A percentile compares a stretch with the other conserved stretches of the same genome.
phyloP scores from a whole-genome alignment of 768 basidiomycete genomes.

The Gloeopeniophorella convolvens region DNA sequence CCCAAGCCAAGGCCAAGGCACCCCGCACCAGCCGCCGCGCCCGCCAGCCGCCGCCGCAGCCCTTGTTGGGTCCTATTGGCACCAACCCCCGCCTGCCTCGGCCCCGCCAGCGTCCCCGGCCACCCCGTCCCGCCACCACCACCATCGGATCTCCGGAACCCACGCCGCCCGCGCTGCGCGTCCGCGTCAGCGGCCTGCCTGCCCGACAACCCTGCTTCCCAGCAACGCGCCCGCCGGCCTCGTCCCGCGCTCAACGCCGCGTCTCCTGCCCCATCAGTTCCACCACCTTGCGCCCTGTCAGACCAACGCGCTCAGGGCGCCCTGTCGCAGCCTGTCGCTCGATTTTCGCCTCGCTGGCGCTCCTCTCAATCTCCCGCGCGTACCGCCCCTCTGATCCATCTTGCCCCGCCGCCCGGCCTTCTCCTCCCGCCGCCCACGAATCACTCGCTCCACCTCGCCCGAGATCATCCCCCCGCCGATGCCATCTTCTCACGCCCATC shows the following conservation, averaged over 20 bases:
- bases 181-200: no score
- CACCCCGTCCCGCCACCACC: constrained; percentile 7
- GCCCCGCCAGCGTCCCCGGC: constrained; percentile 3
- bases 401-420: constrained; percentile 6
- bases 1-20: no score
- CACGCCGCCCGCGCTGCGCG: no score
- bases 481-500: constrained; percentile 16
- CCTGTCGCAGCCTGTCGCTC: constrained; percentile 3
- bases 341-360: constrained; percentile 1
- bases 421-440: constrained; percentile 1
- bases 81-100: constrained; percentile 2
- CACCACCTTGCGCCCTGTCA: constrained; percentile 17
- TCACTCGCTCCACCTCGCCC: constrained; percentile 14
- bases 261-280: constrained; percentile 1
- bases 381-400: neutral
- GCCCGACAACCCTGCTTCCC: constrained; percentile 5
- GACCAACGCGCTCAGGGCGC: constrained; percentile 16
- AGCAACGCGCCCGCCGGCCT: constrained; percentile 14
- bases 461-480: constrained; percentile 16
- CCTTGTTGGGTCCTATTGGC: no score
- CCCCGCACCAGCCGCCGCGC: no score
- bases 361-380: constrained; percentile 11
- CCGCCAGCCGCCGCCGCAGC: no score
- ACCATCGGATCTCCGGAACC: no score
- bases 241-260: neutral